Evolutionary conservation across 2,329 filamentous ascomycete genomes (phyloP).

Genomic region (Calonectria ilicicola): DNA sequence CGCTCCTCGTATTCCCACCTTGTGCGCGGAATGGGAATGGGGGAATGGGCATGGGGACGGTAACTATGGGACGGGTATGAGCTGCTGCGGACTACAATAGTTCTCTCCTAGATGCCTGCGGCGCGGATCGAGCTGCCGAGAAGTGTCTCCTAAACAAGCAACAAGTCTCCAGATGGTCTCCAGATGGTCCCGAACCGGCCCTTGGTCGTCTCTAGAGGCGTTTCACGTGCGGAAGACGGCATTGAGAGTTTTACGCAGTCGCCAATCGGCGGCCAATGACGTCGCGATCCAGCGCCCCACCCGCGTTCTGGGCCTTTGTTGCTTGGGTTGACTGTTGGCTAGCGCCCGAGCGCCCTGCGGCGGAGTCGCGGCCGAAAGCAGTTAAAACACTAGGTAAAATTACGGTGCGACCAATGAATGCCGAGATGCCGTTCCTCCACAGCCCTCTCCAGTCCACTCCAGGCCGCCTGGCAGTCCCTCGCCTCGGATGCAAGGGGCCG

Average conservation of each 20-base stretch:
- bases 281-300: not conserved
- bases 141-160: no score
- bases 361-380: not conserved
- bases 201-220: not conserved
- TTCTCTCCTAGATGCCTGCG: not conserved
- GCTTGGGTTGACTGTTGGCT: not conserved
- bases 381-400: not conserved
- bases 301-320: constrained; percentile 1
- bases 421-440: constrained; percentile 4
- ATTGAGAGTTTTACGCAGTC: constrained; percentile 4
- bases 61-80: no score
- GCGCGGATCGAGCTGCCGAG: constrained; percentile 17
- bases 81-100: not conserved
- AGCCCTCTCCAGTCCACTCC: not conserved
- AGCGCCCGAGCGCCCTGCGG: not conserved
- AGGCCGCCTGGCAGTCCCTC: no score
- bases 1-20: not conserved
- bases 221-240: constrained; percentile 8
- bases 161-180: no score
- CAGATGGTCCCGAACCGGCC: no score
- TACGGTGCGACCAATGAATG: not conserved
- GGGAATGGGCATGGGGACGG: no score
- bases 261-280: constrained; percentile 5
- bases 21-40: not conserved
- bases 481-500: constrained; percentile 12